Evolutionary conservation across 306 rosid genomes (phyloP).

Genomic region (Malus asiatica): DNA sequence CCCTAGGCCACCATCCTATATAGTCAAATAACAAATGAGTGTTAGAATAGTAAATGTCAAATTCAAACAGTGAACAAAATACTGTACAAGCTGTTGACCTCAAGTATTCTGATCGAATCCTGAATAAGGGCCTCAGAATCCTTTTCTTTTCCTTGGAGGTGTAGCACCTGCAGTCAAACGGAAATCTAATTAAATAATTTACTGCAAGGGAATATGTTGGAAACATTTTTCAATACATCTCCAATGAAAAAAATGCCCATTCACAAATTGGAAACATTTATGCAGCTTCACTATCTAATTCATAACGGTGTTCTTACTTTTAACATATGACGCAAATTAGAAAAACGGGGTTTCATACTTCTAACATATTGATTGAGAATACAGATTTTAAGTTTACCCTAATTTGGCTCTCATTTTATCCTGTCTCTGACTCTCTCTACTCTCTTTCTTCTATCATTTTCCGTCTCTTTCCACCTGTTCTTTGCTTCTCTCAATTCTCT

Average conservation of each 20-base stretch:
- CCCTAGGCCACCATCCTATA: constrained; percentile 68
- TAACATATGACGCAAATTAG: too few relatives aligned
- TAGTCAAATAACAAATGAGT: constrained; percentile 19
- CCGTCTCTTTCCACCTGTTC: too few relatives aligned
- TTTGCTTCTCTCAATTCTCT: not conserved
- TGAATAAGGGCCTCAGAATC: constrained; percentile 65
- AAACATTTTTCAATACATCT: not conserved
- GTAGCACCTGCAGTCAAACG: constrained; percentile 51
- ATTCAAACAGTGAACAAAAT: not conserved
- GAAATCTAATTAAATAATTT: constrained; percentile 9
- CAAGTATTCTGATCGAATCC: constrained; percentile 72
- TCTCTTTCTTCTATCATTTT: too few relatives aligned
- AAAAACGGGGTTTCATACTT: too few relatives aligned
- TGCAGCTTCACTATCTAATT: too few relatives aligned
- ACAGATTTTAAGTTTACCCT: too few relatives aligned
- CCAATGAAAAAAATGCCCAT: too few relatives aligned
- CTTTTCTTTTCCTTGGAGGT: constrained; percentile 68
- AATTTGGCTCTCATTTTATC: not conserved
- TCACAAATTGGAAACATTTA: too few relatives aligned
- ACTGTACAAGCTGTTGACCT: constrained; percentile 41
- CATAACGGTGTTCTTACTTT: too few relatives aligned
- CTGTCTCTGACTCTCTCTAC: not conserved
- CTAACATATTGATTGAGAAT: too few relatives aligned
- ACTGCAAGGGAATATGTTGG: not conserved
- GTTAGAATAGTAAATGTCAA: constrained; percentile 14